Base-by-base conservation (phyloP, 306 rosid genomes). In the Sechiopsis laciniata region DNA sequence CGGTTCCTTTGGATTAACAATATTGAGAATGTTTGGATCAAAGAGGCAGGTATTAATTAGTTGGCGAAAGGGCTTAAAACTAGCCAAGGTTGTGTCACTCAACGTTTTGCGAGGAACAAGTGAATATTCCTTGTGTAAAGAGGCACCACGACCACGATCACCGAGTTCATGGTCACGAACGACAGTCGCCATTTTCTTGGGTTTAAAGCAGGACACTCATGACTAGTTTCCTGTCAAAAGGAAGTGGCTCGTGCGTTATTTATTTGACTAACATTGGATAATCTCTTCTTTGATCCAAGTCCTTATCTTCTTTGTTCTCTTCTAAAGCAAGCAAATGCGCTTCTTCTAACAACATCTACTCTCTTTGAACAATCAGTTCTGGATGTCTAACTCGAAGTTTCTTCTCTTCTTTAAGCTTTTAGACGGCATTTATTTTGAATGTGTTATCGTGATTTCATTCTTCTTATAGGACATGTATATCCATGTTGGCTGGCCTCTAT, bases 401-500 rank as follows among this genome's bases (percentile, higher is more conserved):
- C 48, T 42, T 42, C 48, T 42, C 48, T 42, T 35, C 24, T 3
- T 61, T 35, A 12, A 8, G 48, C 48, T 2, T 9, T 42, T 42
- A 42, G 48, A 42, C 8, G 11, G 2, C 48, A 42, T 42, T 40
- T 42, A 42, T 42, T 40, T 42, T 42, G 11, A 42, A 42, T 42
- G 48, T 8, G 10, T 63, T 70, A 51, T 24, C 46, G 20, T 52
- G 56, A n/a, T 29, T 4, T 70, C 5, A 6, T 52, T 66, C 9
- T 62, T 75, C 68, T 61, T 83, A 64, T 87, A 90, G 97, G 99
- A 94, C 1, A 79, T 94, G 78, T 94, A 94, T 60, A 58, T 94
- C 71, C 86, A 91, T 79, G 86, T 94, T 83, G 97, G 82, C 17
- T 94, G 99, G 99, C 99, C 99, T 54, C 81, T 94, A 45, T 94